Evolutionary conservation across 1,139 yeast species (phyloP).

Genomic region (Suhomyces chickasaworum): DNA sequence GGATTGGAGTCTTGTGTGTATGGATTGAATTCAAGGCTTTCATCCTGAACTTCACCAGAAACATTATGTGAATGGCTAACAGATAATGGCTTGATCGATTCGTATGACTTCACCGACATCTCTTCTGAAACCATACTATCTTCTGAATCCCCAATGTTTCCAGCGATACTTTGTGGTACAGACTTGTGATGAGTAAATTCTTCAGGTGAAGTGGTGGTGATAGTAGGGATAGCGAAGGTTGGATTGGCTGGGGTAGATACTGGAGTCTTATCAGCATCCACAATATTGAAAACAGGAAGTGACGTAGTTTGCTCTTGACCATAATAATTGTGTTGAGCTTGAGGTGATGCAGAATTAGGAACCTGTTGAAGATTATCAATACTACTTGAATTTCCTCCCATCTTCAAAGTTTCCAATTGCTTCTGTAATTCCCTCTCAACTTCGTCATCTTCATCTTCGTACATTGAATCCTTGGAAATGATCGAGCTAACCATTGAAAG

Average conservation of each 20-base stretch:
- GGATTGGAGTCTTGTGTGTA: not conserved
- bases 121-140: conserved; percentile 8
- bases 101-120: conserved; percentile 18
- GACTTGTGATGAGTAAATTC: not conserved
- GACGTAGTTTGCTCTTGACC: not conserved
- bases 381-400: conserved; percentile 22
- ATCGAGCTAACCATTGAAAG: conserved; percentile 49
- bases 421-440: conserved; percentile 44
- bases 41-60: not conserved
- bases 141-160: conserved; percentile 18
- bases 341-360: not conserved
- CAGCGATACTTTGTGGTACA: conserved; percentile 10
- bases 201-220: conserved; percentile 8
- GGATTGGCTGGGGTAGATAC: conserved; percentile 1
- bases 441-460: conserved; percentile 36
- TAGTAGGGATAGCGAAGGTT: conserved; percentile 4
- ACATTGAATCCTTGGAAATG: conserved; percentile 38
- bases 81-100: conserved; percentile 29
- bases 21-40: not conserved
- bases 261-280: conserved; percentile 13
- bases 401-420: conserved; percentile 41
- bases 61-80: conserved; percentile 23
- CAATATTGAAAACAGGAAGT: conserved; percentile 23
- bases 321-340: not conserved
- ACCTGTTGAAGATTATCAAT: not conserved